A percentile compares a stretch with the other conserved stretches of the same genome.
Conservation (phyloP, 805 yeast species). For the Metschnikowia santaceciliae region DNA sequence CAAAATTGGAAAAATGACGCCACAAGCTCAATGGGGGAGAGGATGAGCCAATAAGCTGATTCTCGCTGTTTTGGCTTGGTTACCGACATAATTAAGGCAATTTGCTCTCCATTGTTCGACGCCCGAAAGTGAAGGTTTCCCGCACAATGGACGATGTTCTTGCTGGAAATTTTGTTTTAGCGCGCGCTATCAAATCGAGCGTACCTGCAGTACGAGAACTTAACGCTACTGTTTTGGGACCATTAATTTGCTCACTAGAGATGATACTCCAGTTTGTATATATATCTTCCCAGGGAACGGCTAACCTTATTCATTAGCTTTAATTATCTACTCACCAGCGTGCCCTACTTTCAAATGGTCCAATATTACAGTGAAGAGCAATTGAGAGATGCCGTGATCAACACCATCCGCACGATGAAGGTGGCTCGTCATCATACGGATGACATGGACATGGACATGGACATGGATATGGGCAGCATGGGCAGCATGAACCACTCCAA, state of each 20-base stretch:
- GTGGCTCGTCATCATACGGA: background rate
- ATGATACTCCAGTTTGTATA: background rate
- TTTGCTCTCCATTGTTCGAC: background rate
- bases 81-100: background rate
- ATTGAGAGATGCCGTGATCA: background rate
- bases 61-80: background rate
- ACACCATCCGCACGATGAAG: background rate
- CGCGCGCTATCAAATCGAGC: background rate
- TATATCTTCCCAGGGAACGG: background rate
- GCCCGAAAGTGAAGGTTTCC: background rate
- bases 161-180: background rate
- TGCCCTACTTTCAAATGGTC: background rate
- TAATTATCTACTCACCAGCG: background rate
- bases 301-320: too few species aligned
- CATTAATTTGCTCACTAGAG: background rate
- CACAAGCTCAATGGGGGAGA: background rate
- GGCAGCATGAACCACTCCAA: slow-evolving; percentile 4
- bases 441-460: slow-evolving; percentile 7
- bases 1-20: background rate
- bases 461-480: slow-evolving; percentile 17
- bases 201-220: background rate
- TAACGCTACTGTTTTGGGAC: background rate
- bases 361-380: background rate
- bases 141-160: background rate
- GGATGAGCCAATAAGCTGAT: background rate